Percentiles rank a stretch among this genome's conserved stretches.
Conservation (phyloP, 1,139 yeast species). For the Hyphopichia buzzinii region DNA sequence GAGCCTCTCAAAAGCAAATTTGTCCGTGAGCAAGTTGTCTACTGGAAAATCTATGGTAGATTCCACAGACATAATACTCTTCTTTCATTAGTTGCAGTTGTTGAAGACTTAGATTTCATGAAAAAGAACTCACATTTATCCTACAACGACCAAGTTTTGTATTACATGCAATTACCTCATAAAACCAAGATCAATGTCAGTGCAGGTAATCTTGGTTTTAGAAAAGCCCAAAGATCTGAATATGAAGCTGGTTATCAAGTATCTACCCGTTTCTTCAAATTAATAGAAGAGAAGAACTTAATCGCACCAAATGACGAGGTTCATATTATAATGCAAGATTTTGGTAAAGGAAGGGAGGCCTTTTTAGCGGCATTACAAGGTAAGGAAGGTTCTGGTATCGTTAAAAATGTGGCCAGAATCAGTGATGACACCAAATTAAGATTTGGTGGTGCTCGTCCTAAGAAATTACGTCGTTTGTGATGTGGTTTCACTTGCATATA, state of each 20-base stretch:
- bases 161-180: conserved; percentile 78
- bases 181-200: conserved; percentile 64
- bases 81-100: conserved; percentile 70
- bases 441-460: conserved; percentile 91
- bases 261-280: conserved; percentile 66
- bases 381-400: conserved; percentile 75
- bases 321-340: conserved; percentile 75
- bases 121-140: conserved; percentile 55
- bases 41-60: conserved; percentile 71
- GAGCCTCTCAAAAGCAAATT: not conserved
- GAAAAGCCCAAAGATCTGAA: conserved; percentile 81
- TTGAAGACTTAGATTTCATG: conserved; percentile 61
- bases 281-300: conserved; percentile 60
- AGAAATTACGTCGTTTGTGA: conserved; percentile 76
- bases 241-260: conserved; percentile 95
- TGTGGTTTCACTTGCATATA: conserved; percentile 3
- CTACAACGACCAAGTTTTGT: conserved; percentile 74
- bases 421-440: conserved; percentile 78
- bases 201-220: conserved; percentile 74
- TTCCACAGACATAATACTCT: conserved; percentile 84
- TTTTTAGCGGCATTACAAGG: conserved; percentile 83
- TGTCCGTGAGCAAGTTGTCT: conserved; percentile 35
- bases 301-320: conserved; percentile 52
- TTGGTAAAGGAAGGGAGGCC: conserved; percentile 88
- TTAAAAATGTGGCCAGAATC: conserved; percentile 63